A percentile compares a stretch with the other conserved stretches of the same genome.
Evolutionary conservation across 176 grass and related monocot genomes (phyloP).

Genomic region (Triticum turgidum): DNA sequence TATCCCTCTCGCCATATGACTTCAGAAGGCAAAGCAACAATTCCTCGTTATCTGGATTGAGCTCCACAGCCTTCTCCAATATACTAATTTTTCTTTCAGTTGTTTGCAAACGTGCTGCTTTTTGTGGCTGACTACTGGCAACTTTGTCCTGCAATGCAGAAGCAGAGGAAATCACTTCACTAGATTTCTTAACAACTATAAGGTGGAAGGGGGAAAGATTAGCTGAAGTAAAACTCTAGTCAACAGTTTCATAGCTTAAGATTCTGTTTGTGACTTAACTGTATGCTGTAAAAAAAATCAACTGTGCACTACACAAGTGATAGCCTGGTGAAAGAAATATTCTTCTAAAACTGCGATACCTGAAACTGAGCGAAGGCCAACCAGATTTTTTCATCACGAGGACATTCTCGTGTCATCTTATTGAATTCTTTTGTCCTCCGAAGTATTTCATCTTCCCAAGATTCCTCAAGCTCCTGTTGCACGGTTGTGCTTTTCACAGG

Average conservation of each 20-base stretch:
- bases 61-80: conserved; percentile 81
- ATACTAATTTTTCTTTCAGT: conserved; percentile 97
- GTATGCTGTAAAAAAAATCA: neutral
- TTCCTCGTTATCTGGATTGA: conserved; percentile 86
- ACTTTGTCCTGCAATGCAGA: conserved; percentile 73
- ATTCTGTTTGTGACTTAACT: conserved; percentile 5
- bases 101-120: conserved; percentile 77
- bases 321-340: conserved; percentile 18
- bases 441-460: conserved; percentile 98
- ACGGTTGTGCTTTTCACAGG: conserved; percentile 35
- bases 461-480: conserved; percentile 69
- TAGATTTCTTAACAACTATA: neutral
- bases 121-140: conserved; percentile 68
- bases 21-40: conserved; percentile 81
- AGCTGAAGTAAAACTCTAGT: conserved; percentile 15
- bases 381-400: conserved; percentile 89
- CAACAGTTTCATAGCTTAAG: neutral
- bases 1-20: conserved; percentile 80
- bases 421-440: conserved; percentile 83
- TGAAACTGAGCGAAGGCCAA: conserved; percentile 90
- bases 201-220: neutral
- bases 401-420: conserved; percentile 78
- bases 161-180: conserved; percentile 25
- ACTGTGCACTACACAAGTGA: neutral
- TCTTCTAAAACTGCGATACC: conserved; percentile 47